Percentiles rank a stretch among this genome's conserved stretches.
phyloP scores from a whole-genome alignment of 352 stramenopile species.

The Phytophthora sp. region DNA sequence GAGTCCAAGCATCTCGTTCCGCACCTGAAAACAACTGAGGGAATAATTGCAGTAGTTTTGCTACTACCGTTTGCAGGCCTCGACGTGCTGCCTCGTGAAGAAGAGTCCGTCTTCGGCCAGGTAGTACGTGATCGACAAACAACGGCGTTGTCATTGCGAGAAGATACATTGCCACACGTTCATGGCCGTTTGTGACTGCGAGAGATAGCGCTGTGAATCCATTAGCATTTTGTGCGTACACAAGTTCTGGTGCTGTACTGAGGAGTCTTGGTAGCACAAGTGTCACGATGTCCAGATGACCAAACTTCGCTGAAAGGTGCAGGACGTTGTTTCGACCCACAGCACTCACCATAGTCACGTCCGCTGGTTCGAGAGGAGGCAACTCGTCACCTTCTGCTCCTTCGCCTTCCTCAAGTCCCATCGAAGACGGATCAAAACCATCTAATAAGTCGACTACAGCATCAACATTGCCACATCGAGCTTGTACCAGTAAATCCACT shows the following conservation, averaged over 20 bases:
- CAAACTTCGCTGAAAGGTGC: conserved; percentile 56
- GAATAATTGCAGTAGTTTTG: conserved; percentile 64
- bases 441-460: conserved; percentile 69
- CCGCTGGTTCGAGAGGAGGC: conserved; percentile 21
- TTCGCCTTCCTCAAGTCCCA: conserved; percentile 16
- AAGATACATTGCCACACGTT: conserved; percentile 61
- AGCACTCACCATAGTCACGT: conserved; percentile 40
- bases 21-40: conserved; percentile 41
- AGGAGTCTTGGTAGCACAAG: conserved; percentile 54
- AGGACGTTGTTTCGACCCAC: conserved; percentile 50
- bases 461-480: conserved; percentile 51
- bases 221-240: conserved; percentile 48
- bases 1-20: conserved; percentile 52
- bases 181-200: conserved; percentile 49
- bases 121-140: conserved; percentile 25
- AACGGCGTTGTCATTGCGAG: conserved; percentile 60
- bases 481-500: conserved; percentile 63
- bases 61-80: conserved; percentile 45
- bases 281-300: conserved; percentile 56
- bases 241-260: conserved; percentile 17
- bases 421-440: conserved; percentile 36
- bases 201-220: conserved; percentile 57
- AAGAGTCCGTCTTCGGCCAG: conserved; percentile 41
- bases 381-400: conserved; percentile 2
- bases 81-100: conserved; percentile 54